Evolutionary conservation across 768 basidiomycete genomes (phyloP), one percentile per base, ranked within the genome.

Genomic region (Tulasnella sp.): DNA sequence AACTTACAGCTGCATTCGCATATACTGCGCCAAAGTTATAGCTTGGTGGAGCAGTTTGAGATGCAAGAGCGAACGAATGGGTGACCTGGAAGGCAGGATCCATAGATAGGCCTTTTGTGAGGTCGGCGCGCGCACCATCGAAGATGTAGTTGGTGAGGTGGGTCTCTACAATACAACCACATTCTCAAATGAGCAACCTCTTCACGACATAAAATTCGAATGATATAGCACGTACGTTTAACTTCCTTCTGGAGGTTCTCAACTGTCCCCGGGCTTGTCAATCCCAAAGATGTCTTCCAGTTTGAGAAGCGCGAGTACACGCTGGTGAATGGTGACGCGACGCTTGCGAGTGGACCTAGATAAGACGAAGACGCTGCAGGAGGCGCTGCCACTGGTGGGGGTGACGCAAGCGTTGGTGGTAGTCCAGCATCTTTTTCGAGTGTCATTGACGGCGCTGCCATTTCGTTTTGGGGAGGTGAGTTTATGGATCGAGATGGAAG

Each of bases 61-160:
- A 91, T 19, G 91, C 96, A 60, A 97, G 76, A 61, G 84, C 78
- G 74, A 99, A 97, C 23, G 92, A 88, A 72, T 99, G 96, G 62
- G 93, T 94, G 67, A 97, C 87, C 77, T 98, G 95, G 81, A 98
- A 98, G 52, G 88, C 82, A n/a, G 96, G 96, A 71, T 83, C 89
- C 71, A 86, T 79, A 27, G 92, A 95, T 66, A 98, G 77, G 66
- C 81, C 85, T 75, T 98, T 99, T 50, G 89, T 86, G 66, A 98
- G 77, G 76, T 99, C 96, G 30, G 95, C 96, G 66, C 94, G 80
- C 26, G 88, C 96, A 65, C 96, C 96, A 76, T 99, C 96, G 71
- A 98, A 98, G 69, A 92, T 83, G 75, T 86, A 95, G 76, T 95
- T 96, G 47, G 85, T 87, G 51, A 97, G 74, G 68, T 91, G 91